Evolutionary conservation across 495 filamentous ascomycete species (phyloP).

Genomic region (Penicillium silybi): DNA sequence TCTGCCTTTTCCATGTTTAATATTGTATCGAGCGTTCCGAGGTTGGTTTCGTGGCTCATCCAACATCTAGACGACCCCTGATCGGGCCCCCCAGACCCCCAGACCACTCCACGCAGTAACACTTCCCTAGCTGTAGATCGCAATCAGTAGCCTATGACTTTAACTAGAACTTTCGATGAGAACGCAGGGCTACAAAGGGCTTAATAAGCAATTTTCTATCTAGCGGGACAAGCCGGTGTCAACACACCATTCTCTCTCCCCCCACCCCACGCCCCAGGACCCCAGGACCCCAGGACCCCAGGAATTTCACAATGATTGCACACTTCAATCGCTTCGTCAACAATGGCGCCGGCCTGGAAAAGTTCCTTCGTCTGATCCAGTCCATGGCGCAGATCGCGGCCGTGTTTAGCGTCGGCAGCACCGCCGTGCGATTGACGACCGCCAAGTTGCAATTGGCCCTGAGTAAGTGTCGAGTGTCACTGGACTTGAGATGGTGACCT

Average conservation of each 20-base stretch:
- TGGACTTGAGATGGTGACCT: neutral
- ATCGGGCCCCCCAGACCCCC: no score
- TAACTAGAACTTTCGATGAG: neutral
- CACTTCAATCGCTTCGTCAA: constrained; percentile 37
- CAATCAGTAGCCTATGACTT: neutral
- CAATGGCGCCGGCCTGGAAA: constrained; percentile 51
- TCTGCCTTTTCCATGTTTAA: neutral
- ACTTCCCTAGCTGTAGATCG: neutral
- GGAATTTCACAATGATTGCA: constrained; percentile 11
- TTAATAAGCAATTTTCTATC: neutral
- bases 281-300: neutral
- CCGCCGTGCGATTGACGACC: constrained; percentile 21
- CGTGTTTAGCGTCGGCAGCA: constrained; percentile 29
- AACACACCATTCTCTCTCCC: constrained; percentile 4
- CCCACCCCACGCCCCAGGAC: no score
- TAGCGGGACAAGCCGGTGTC: neutral
- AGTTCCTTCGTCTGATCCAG: constrained; percentile 59
- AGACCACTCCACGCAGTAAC: neutral
- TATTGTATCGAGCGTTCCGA: neutral
- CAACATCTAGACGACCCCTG: neutral
- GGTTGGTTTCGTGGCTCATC: neutral
- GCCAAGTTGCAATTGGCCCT: constrained; percentile 35
- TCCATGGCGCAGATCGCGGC: constrained; percentile 47
- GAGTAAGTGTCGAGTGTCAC: constrained; percentile 23
- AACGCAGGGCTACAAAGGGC: neutral